Base-by-base conservation (phyloP, 1,139 yeast species). In the Waltiozyma sp. region DNA sequence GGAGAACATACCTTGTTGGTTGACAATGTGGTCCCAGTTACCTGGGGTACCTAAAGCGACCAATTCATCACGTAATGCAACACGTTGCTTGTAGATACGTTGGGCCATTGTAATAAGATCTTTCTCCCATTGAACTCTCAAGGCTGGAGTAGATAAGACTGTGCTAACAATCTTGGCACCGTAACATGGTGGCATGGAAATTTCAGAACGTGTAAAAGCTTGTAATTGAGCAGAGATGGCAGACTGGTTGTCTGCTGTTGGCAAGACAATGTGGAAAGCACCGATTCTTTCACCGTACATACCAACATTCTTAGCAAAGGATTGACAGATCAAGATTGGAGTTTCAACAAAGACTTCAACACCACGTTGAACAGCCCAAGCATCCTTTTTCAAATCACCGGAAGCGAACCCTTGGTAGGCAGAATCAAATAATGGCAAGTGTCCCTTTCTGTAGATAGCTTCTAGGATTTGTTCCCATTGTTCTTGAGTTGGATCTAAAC, bases 281-380 rank as follows among this genome's bases (percentile, higher is more conserved):
- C 98, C 98, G 40, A 82, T 89, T 69, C 98, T 83, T 69, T 91
- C 97, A 61, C 98, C 98, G 62, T 91, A 91, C 79, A 91, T 83
- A 53, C 98, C 98, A 63, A 85, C 83, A 67, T 91, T 91, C 66
- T 91, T 91, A 44, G 97, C 96, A 65, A 91, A 91, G n/a, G 96
- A 87, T 69, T 91, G 98, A 65, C 95, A 85, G 47, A 91, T 75
- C 28, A 82, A 52, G 43, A 81, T 66, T 41, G 91, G 91, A 11
- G 57, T 54, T 14, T 51, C 51, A 14, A 4, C n/a, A 43, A 64
- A 50, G 46, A 71, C 69, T 54, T 79, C 73, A 44, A 86, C 77
- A 53, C 95, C 95, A 59, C 76, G 70, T 58, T 96, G 77, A 41
- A 91, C 80, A 15, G 96, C 89, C 68, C 74, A 86, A 16, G 95